These are phyloP conservation scores for Malassezia yamatoensis DNA, from an alignment of 1,284 basidiomycete genomes.

Conservation along the genomic window DNA sequence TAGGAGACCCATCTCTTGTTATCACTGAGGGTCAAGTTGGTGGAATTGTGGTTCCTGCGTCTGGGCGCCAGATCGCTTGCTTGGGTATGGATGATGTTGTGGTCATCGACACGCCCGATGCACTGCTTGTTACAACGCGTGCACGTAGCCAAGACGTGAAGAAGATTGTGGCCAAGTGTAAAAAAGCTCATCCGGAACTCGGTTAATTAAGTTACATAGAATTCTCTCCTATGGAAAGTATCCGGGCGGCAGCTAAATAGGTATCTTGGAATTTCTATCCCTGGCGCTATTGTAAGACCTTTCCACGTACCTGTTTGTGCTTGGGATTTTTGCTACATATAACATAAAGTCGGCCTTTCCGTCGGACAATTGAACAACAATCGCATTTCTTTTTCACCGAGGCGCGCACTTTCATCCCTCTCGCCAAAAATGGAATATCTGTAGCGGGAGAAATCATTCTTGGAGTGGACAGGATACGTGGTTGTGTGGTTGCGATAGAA, in stretches of 20 bases:
- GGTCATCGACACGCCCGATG: conserved; percentile 45
- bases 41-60: conserved; percentile 40
- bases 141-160: conserved; percentile 46
- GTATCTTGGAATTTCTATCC: conserved; percentile 9
- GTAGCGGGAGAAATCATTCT: conserved; percentile 3
- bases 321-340: conserved; percentile 90
- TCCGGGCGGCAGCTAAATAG: background rate
- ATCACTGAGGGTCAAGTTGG: conserved; percentile 45
- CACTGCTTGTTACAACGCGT: conserved; percentile 42
- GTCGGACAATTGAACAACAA: conserved; percentile 47
- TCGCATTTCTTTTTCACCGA: conserved; percentile 65
- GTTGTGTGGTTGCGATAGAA: background rate
- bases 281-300: conserved; percentile 8
- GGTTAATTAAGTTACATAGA: conserved; percentile 18
- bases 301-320: conserved; percentile 80
- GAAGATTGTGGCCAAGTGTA: conserved; percentile 43
- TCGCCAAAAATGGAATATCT: conserved; percentile 19
- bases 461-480: conserved; percentile 10
- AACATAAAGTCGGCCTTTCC: conserved; percentile 86
- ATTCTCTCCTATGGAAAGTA: too few species aligned
- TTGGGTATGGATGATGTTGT: conserved; percentile 48
- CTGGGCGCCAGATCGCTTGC: conserved; percentile 41
- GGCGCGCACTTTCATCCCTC: conserved; percentile 93
- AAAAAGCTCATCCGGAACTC: conserved; percentile 38
- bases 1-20: conserved; percentile 39